Conservation (phyloP, 202 grass and related monocot species). For the Tripidium arundinaceum region DNA sequence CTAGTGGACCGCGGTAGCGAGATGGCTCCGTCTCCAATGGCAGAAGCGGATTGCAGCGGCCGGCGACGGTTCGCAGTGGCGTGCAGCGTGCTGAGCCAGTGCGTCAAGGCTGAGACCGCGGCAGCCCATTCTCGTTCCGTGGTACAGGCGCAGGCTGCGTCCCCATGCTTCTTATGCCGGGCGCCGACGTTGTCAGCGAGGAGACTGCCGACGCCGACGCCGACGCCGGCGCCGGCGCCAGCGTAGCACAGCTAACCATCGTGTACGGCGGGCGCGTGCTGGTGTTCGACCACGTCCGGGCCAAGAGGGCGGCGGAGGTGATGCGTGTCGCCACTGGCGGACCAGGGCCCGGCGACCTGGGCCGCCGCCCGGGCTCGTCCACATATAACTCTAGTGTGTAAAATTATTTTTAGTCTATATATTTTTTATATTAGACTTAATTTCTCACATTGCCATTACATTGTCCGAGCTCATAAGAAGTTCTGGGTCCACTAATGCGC, state of each 20-base stretch:
- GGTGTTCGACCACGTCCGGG: constrained; percentile 42
- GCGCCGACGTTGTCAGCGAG: neutral
- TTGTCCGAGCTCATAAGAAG: too few relatives aligned
- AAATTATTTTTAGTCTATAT: too few relatives aligned
- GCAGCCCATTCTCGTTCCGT: neutral
- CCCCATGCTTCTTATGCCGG: constrained; percentile 30
- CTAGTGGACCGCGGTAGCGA: neutral
- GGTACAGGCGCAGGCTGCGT: neutral
- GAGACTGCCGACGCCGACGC: too few relatives aligned
- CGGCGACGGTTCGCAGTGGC: constrained; percentile 32
- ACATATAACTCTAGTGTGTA: too few relatives aligned
- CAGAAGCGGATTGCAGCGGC: neutral
- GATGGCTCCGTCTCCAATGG: neutral
- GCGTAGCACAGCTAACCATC: constrained; percentile 33
- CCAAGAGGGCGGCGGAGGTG: constrained; percentile 41
- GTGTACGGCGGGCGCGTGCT: constrained; percentile 46
- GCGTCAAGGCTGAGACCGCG: constrained; percentile 34
- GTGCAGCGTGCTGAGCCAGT: constrained; percentile 50
- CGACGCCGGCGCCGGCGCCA: too few relatives aligned
- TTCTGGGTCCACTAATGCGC: neutral
- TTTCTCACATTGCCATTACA: too few relatives aligned
- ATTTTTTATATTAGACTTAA: too few relatives aligned
- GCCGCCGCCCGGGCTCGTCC: too few relatives aligned
- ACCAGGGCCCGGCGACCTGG: too few relatives aligned
- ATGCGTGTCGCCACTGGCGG: too few relatives aligned